A percentile compares a stretch with the other conserved stretches of the same genome.
phyloP scores from a whole-genome alignment of 441 rosid species.

The Melastoma candidum region DNA sequence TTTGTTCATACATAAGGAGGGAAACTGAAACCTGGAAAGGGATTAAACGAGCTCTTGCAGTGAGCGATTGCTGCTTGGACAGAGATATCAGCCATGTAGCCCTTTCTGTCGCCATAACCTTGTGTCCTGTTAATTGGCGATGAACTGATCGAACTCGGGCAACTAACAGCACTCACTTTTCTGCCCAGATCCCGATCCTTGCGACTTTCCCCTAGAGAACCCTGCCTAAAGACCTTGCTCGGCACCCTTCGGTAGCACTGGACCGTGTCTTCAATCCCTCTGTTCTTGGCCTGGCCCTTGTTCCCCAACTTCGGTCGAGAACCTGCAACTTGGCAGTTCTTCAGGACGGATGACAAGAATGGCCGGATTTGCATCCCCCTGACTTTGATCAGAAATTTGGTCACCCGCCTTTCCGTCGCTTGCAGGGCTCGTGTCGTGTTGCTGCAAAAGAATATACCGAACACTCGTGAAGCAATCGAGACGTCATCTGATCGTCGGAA shows the following conservation, averaged over 20 bases:
- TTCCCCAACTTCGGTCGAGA: not conserved
- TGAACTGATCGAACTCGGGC: slow-evolving; percentile 4
- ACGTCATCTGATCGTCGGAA: not conserved
- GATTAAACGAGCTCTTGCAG: slow-evolving; percentile 11
- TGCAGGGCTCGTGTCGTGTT: not conserved
- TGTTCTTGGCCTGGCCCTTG: not conserved
- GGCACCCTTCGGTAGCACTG: slow-evolving; percentile 1
- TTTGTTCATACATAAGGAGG: too few relatives aligned
- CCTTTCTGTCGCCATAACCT: too few relatives aligned
- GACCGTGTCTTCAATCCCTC: not conserved
- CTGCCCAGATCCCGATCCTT: not conserved
- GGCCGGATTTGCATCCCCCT: slow-evolving; percentile 8
- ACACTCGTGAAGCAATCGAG: not conserved
- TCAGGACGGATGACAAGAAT: slow-evolving; percentile 4
- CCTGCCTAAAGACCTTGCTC: not conserved
- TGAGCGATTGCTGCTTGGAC: slow-evolving; percentile 15
- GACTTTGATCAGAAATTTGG: slow-evolving; percentile 11
- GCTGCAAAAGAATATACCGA: not conserved
- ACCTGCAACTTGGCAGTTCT: not conserved
- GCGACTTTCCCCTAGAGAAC: not conserved
- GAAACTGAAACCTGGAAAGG: slow-evolving; percentile 5
- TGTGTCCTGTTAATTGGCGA: not conserved
- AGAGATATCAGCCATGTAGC: slow-evolving; percentile 5
- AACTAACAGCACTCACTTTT: not conserved
- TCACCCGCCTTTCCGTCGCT: slow-evolving; percentile 2